Conservation (phyloP, 768 basidiomycete genomes). For the Russula vinacea region DNA sequence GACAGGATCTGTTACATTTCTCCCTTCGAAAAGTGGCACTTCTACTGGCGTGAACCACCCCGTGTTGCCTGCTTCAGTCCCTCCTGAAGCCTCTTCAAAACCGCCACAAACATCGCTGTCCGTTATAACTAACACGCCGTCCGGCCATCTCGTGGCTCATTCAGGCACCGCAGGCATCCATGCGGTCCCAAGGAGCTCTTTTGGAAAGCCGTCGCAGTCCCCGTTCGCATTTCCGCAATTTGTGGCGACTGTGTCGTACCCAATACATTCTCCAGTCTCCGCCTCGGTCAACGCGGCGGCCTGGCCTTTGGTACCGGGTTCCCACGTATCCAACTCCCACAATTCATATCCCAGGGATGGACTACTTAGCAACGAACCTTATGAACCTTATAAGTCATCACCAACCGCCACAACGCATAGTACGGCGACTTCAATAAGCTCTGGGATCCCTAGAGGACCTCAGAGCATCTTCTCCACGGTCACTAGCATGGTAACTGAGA, state of each 20-base stretch:
- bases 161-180: neutral
- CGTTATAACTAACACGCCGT: neutral
- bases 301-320: neutral
- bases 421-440: neutral
- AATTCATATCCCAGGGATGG: neutral
- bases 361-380: neutral
- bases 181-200: neutral
- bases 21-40: neutral
- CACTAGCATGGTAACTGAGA: slow-evolving; percentile 43
- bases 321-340: neutral
- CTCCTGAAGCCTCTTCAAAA: neutral
- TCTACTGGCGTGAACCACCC: neutral
- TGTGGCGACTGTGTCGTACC: neutral
- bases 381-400: neutral
- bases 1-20: neutral
- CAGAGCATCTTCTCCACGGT: slow-evolving; percentile 33
- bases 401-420: slow-evolving; percentile 1
- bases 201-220: neutral
- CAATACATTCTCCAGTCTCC: neutral
- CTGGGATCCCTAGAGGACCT: neutral
- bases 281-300: neutral
- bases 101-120: neutral
- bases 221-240: neutral
- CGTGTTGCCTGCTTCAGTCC: neutral
- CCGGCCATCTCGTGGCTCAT: neutral